phyloP scores from a whole-genome alignment of 768 basidiomycete genomes.

The Auriscalpium microsporum region DNA sequence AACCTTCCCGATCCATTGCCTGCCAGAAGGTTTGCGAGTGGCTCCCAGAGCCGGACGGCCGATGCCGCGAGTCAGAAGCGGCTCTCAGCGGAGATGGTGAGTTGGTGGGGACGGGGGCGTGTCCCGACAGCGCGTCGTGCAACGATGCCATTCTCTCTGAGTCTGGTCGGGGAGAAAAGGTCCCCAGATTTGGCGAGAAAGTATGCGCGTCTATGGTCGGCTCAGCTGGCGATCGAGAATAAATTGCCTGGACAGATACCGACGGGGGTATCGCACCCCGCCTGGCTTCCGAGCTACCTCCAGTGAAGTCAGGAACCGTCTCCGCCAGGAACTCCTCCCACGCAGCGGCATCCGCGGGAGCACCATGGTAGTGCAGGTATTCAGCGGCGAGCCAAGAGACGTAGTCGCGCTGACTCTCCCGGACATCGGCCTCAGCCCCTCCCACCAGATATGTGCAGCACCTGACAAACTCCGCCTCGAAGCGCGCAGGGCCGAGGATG shows the following conservation, averaged over 20 bases:
- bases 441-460: slow-evolving; percentile 58
- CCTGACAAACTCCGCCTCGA: slow-evolving; percentile 64
- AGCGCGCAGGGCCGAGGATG: slow-evolving; percentile 42
- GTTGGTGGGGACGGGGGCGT: not conserved
- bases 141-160: slow-evolving; percentile 3
- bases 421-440: slow-evolving; percentile 37
- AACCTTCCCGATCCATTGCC: slow-evolving; percentile 52
- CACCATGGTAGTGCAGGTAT: slow-evolving; percentile 53
- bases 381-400: slow-evolving; percentile 59
- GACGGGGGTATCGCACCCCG: slow-evolving; percentile 31
- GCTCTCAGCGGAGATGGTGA: slow-evolving; percentile 1
- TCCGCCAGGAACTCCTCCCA: slow-evolving; percentile 56
- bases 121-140: slow-evolving; percentile 1
- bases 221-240: slow-evolving; percentile 38
- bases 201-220: slow-evolving; percentile 12
- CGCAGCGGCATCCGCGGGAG: slow-evolving; percentile 37
- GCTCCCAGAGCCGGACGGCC: slow-evolving; percentile 8
- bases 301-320: slow-evolving; percentile 35
- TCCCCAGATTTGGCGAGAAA: slow-evolving; percentile 24
- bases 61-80: slow-evolving; percentile 17
- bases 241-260: slow-evolving; percentile 46
- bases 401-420: slow-evolving; percentile 32
- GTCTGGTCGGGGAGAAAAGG: slow-evolving; percentile 18
- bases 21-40: slow-evolving; percentile 33
- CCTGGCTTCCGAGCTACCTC: slow-evolving; percentile 15